Conservation (phyloP, 1,284 basidiomycete genomes). For the Vanrija pseudolonga region DNA sequence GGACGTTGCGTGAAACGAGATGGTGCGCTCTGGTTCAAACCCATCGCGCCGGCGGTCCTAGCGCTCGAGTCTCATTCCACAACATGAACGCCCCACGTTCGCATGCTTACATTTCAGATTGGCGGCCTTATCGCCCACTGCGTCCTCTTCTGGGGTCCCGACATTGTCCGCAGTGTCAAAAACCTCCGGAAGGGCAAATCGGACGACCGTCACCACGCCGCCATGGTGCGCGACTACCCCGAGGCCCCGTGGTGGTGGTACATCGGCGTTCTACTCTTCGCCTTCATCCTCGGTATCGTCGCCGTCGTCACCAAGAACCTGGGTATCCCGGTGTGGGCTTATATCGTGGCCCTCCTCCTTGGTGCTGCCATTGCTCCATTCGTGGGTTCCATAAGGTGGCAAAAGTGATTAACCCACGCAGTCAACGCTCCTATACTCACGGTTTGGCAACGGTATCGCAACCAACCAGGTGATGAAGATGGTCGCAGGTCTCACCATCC, state of each 20-base stretch:
- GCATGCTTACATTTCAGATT: too few species aligned
- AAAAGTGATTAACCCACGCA: too few species aligned
- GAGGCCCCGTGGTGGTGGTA: constrained; percentile 41
- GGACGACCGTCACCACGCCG: constrained; percentile 57
- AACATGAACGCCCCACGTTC: too few species aligned
- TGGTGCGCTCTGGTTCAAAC: too few species aligned
- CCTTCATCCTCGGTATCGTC: constrained; percentile 22
- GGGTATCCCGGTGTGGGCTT: constrained; percentile 20
- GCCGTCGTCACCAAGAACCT: constrained; percentile 21
- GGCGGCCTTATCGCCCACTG: constrained; percentile 61
- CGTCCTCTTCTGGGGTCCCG: constrained; percentile 37
- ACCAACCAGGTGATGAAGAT: constrained; percentile 27
- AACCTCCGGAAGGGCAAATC: constrained; percentile 53
- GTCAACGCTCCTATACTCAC: constrained; percentile 20
- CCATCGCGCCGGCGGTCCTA: too few species aligned
- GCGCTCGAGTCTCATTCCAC: too few species aligned
- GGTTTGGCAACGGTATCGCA: constrained; percentile 23
- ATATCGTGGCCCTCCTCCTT: constrained; percentile 21
- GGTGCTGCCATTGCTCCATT: constrained; percentile 24
- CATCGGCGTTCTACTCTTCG: constrained; percentile 9
- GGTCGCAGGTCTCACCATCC: constrained; percentile 20
- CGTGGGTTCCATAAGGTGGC: constrained; percentile 51
- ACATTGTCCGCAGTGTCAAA: constrained; percentile 52
- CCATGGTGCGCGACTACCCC: constrained; percentile 33
- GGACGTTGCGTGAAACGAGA: too few species aligned